Evolutionary conservation across 805 yeast species (phyloP).

Genomic region (Teunomyces atbi): DNA sequence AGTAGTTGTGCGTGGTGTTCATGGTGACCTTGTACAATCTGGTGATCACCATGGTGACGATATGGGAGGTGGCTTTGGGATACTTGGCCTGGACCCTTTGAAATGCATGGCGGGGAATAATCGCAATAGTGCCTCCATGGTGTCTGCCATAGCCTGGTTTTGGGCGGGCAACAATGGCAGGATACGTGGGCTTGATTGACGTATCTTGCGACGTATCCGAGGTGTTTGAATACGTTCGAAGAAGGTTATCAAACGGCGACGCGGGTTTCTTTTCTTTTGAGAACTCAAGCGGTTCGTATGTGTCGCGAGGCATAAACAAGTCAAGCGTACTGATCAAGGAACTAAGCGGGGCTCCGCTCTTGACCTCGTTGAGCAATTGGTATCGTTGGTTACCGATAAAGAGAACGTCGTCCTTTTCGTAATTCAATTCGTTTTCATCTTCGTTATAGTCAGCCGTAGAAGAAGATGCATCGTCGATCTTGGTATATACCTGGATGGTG

Average conservation of each 20-base stretch:
- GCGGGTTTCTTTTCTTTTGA: background rate
- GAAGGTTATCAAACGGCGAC: slow-evolving; percentile 6
- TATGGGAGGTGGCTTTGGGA: slow-evolving; percentile 90
- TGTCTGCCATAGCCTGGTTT: slow-evolving; percentile 17
- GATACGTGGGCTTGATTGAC: slow-evolving; percentile 13
- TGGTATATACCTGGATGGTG: slow-evolving; percentile 71
- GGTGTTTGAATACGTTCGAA: slow-evolving; percentile 7
- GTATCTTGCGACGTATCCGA: background rate
- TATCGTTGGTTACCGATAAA: slow-evolving; percentile 58
- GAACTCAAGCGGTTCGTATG: background rate
- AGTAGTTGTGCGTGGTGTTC: slow-evolving; percentile 82
- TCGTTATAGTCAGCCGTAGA: slow-evolving; percentile 1
- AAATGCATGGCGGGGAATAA: slow-evolving; percentile 85
- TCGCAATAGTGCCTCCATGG: slow-evolving; percentile 72
- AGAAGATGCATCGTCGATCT: slow-evolving; percentile 24
- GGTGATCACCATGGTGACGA: slow-evolving; percentile 87
- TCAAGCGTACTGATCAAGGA: slow-evolving; percentile 79
- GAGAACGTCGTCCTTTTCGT: slow-evolving; percentile 40
- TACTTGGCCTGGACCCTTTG: slow-evolving; percentile 65
- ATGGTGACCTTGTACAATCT: slow-evolving; percentile 87
- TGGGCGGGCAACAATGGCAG: slow-evolving; percentile 69
- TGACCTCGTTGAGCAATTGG: slow-evolving; percentile 76
- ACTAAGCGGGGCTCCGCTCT: slow-evolving; percentile 80
- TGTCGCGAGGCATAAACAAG: slow-evolving; percentile 45
- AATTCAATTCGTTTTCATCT: slow-evolving; percentile 19